These are phyloP conservation scores for Dactylorhiza incarnata DNA, from an alignment of 106 monocot species.

Conservation along the genomic window DNA sequence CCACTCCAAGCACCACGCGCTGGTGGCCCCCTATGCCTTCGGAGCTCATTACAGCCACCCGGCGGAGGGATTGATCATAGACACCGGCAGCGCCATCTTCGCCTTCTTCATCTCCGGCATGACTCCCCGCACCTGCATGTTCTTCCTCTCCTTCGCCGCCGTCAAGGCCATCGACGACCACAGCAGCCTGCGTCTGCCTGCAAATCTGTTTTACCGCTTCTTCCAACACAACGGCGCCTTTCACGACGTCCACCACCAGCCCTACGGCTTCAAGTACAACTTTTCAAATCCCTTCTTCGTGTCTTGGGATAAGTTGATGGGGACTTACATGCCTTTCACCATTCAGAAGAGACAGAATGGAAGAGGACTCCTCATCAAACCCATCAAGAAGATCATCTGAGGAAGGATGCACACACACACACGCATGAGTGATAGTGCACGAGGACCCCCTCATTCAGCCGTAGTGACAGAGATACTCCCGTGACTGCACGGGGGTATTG, in stretches of 20 bases:
- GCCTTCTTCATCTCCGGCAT: slow-evolving; percentile 14
- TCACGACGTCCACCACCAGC: slow-evolving; percentile 15
- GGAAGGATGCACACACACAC: no score
- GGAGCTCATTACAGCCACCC: slow-evolving; percentile 13
- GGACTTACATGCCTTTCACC: slow-evolving; percentile 8
- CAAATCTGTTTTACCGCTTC: background rate
- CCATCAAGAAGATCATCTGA: no score
- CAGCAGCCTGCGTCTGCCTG: background rate
- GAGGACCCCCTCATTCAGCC: no score
- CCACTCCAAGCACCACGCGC: slow-evolving; percentile 12
- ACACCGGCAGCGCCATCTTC: slow-evolving; percentile 8
- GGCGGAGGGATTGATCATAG: slow-evolving; percentile 7
- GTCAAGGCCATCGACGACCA: slow-evolving; percentile 12
- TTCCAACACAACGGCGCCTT: slow-evolving; percentile 6
- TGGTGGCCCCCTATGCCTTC: slow-evolving; percentile 14
- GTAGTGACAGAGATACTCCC: no score
- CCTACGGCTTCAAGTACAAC: slow-evolving; percentile 11
- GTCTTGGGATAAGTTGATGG: slow-evolving; percentile 10
- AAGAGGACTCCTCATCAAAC: background rate
- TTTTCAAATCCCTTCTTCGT: slow-evolving; percentile 13
- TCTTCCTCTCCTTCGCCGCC: slow-evolving; percentile 15
- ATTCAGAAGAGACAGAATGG: background rate
- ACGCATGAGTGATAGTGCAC: no score
- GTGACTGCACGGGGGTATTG: no score
- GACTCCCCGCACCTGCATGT: slow-evolving; percentile 3